Evolutionary conservation across 139 green algal genomes (phyloP).

Genomic region (Chlamydomonas schloesseri): DNA sequence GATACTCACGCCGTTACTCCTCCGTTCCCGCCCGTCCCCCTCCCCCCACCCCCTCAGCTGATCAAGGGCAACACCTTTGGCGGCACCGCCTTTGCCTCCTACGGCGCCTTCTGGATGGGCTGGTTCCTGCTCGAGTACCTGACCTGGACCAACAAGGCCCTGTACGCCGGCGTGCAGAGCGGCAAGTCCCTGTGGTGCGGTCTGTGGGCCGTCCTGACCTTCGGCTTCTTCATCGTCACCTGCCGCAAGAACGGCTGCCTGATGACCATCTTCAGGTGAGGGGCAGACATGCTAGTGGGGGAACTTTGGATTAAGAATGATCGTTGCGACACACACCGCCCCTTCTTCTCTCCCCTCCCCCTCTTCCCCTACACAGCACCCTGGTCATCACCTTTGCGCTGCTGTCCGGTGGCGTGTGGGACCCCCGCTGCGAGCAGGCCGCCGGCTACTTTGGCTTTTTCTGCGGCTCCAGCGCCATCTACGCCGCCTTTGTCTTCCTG

Average conservation of each 20-base stretch:
- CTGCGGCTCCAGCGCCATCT: constrained; percentile 71
- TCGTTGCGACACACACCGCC: too few species aligned
- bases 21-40: background rate
- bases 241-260: constrained; percentile 65
- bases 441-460: constrained; percentile 75
- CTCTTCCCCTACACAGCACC: too few species aligned
- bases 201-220: constrained; percentile 76
- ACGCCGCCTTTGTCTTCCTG: constrained; percentile 71
- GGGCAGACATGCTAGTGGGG: too few species aligned
- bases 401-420: constrained; percentile 62
- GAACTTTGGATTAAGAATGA: too few species aligned
- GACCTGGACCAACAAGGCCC: background rate
- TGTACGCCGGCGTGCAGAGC: background rate
- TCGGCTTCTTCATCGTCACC: constrained; percentile 68
- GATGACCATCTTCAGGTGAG: constrained; percentile 57
- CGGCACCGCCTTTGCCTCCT: constrained; percentile 74
- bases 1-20: too few species aligned
- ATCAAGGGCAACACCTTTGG: constrained; percentile 82
- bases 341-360: too few species aligned
- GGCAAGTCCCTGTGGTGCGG: constrained; percentile 63
- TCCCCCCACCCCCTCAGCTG: constrained; percentile 44
- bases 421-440: constrained; percentile 27
- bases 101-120: constrained; percentile 78
- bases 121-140: constrained; percentile 60
- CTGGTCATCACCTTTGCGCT: constrained; percentile 76